Base-by-base conservation (phyloP, 75 land plant genomes). In the Larix kaempferi region DNA sequence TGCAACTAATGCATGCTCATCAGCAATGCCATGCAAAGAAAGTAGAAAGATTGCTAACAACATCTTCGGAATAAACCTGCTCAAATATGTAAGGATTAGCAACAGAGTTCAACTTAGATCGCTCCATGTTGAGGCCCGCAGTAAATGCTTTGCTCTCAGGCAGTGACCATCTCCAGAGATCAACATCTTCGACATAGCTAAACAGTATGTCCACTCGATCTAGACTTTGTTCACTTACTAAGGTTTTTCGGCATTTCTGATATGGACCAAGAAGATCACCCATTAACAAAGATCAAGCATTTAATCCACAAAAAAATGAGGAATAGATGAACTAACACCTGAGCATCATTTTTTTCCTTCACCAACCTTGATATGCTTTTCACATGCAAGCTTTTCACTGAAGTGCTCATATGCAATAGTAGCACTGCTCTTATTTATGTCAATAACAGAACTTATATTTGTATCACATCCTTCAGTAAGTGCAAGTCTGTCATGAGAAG, bases 151-250 rank as follows among this genome's bases (percentile, higher is more conserved):
- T 88, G 26, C 87, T 84, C 27, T 93, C 88, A 55, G 95, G 88
- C 25, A 95, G 78, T 11, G 55, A 78, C 90, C 88, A 91, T 15
- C 77, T 65, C 69, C 92, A 87, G 73, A 95, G 84, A 80, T 92
- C 95, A 37, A 79, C 89, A 84, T 93, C 95, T 79, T 91, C 93
- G 71, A 95, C 83, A 76, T 95, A 93, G 59, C 83, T 88, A n/a
- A 92, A 84, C 16, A 93, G 69, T 56, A 59, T 78, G 77, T 80
- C 79, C 25, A 94, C 49, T n/a, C 87, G 86, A 39, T 74, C 73
- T 49, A 58, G 41, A 26, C 82, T 82, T 61, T 87, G 74, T 23
- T 17, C 57, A n/a, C 79, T 22, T 52, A 91, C 26, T 62, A 91
- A 58, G 56, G 62, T n/a, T 25, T 21, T 72, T 49, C 27, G 27